Evolutionary conservation across 148 eudicot genomes (phyloP).

Genomic region (Persicaria maculosa): DNA sequence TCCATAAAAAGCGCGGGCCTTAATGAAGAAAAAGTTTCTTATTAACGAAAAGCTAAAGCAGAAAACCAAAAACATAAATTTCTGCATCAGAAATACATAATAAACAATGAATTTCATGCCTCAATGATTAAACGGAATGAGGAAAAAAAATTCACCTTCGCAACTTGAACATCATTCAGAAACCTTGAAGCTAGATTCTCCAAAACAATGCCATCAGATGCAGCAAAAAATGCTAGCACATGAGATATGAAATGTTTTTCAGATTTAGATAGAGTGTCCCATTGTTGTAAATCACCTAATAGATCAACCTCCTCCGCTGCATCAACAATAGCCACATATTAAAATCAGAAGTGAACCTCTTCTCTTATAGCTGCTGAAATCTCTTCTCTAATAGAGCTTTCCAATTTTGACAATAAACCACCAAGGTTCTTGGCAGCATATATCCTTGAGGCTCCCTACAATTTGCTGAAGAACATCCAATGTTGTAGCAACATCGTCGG

Average conservation of each 20-base stretch:
- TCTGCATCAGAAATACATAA: neutral
- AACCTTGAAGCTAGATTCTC: slow-evolving; percentile 77
- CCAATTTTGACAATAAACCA: no score
- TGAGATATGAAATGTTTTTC: slow-evolving; percentile 75
- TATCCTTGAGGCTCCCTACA: no score
- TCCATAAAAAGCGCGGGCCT: slow-evolving; percentile 96
- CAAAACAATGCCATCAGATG: slow-evolving; percentile 87
- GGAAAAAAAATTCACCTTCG: slow-evolving; percentile 49
- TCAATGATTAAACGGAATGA: neutral
- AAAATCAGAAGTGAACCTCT: neutral
- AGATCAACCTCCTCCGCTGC: slow-evolving; percentile 90
- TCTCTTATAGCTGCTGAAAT: no score
- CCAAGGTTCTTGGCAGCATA: no score
- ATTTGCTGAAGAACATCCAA: no score
- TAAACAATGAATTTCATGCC: neutral
- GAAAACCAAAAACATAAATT: neutral
- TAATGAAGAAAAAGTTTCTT: neutral
- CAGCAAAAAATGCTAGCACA: slow-evolving; percentile 78
- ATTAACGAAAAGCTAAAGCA: neutral
- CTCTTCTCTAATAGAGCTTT: no score
- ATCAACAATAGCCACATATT: neutral
- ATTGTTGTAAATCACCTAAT: slow-evolving; percentile 62
- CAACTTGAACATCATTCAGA: slow-evolving; percentile 64
- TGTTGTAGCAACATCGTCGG: no score
- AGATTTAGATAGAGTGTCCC: slow-evolving; percentile 45